Evolutionary conservation across 805 yeast species (phyloP).

Genomic region (Yarrowia divulgata): DNA sequence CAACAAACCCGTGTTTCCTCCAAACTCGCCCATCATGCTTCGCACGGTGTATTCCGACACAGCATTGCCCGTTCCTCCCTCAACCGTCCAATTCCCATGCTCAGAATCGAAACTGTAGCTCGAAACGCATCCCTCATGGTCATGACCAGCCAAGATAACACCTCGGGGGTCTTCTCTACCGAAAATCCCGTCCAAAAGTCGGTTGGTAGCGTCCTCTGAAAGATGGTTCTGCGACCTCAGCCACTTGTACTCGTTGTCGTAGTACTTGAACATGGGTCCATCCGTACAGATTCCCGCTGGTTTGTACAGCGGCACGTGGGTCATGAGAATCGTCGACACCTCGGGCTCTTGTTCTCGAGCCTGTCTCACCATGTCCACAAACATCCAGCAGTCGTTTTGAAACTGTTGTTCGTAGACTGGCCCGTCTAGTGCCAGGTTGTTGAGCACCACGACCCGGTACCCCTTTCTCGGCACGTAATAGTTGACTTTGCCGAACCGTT

Average conservation of each 20-base stretch:
- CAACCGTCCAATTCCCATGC: slow-evolving; percentile 12
- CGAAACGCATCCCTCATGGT: slow-evolving; percentile 90
- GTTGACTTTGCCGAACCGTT: slow-evolving; percentile 83
- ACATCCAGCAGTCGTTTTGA: slow-evolving; percentile 71
- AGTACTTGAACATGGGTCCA: slow-evolving; percentile 76
- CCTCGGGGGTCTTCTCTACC: slow-evolving; percentile 57
- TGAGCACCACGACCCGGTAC: slow-evolving; percentile 90
- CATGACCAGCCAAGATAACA: slow-evolving; percentile 90
- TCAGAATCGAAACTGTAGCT: slow-evolving; percentile 59
- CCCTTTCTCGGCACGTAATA: slow-evolving; percentile 70
- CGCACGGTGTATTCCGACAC: slow-evolving; percentile 83
- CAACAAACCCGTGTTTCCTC: slow-evolving; percentile 85
- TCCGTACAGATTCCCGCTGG: slow-evolving; percentile 83
- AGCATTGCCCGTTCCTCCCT: slow-evolving; percentile 6
- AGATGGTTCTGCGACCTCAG: slow-evolving; percentile 88
- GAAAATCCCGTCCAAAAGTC: slow-evolving; percentile 75
- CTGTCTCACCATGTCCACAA: slow-evolving; percentile 61
- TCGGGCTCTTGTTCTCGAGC: slow-evolving; percentile 50
- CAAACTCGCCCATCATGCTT: slow-evolving; percentile 95
- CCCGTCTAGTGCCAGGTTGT: slow-evolving; percentile 85
- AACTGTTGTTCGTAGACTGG: slow-evolving; percentile 83
- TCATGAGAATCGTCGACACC: slow-evolving; percentile 67
- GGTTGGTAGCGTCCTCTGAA: slow-evolving; percentile 67
- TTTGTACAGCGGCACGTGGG: slow-evolving; percentile 91
- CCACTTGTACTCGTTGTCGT: slow-evolving; percentile 63